phyloP scores from a whole-genome alignment of 1,284 basidiomycete species.

The Tranzscheliella williamsii region DNA sequence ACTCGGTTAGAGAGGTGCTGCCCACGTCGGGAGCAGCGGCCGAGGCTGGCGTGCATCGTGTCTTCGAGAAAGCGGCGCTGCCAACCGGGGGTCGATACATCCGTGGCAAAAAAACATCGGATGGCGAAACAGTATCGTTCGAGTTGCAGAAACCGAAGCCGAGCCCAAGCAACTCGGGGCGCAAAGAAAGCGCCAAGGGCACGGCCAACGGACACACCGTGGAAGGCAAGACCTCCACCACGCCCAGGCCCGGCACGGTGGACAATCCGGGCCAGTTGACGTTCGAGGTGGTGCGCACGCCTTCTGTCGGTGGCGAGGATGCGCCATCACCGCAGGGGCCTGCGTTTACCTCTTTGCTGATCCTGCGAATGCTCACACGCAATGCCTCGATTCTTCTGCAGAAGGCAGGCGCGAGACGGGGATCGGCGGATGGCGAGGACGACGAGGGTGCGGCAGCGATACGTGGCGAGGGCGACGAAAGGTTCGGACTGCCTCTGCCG shows the following conservation, averaged over 20 bases:
- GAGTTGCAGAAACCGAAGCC: neutral
- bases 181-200: conserved; percentile 1
- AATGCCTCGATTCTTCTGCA: conserved; percentile 38
- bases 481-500: conserved; percentile 52
- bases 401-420: conserved; percentile 32
- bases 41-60: conserved; percentile 18
- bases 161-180: neutral
- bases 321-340: conserved; percentile 46
- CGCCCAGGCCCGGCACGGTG: conserved; percentile 34
- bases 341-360: conserved; percentile 46
- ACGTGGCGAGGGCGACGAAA: conserved; percentile 40
- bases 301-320: conserved; percentile 40
- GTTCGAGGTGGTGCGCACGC: conserved; percentile 55
- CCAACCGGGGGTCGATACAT: conserved; percentile 15
- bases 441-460: conserved; percentile 19
- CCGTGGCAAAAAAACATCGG: conserved; percentile 14
- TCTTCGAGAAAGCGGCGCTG: conserved; percentile 8
- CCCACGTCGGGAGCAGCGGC: conserved; percentile 10
- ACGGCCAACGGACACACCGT: conserved; percentile 5
- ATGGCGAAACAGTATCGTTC: conserved; percentile 6
- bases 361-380: conserved; percentile 52
- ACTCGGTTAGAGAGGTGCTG: conserved; percentile 21
- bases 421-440: conserved; percentile 2
- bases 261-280: conserved; percentile 48
- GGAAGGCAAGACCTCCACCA: conserved; percentile 6